Conservation (phyloP, 768 basidiomycete genomes). For the Termitomyces titanicus region DNA sequence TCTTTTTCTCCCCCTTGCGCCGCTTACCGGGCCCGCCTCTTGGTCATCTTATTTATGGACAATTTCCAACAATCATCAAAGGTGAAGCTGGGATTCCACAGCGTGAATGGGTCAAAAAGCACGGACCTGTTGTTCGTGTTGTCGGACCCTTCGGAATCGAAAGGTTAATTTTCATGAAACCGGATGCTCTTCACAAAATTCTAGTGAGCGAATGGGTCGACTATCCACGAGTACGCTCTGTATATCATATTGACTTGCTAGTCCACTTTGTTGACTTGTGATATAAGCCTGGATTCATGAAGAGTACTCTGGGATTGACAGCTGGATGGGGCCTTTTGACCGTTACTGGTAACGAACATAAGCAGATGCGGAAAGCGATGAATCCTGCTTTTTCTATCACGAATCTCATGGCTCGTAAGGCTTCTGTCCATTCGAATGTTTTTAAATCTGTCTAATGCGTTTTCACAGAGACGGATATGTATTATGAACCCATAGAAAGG, state of each 20-base stretch:
- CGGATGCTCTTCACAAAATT: constrained; percentile 43
- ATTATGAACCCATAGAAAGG: constrained; percentile 44
- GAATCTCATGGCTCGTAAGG: constrained; percentile 35
- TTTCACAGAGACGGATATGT: constrained; percentile 39
- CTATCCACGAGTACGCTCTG: constrained; percentile 35
- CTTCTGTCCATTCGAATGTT: not conserved
- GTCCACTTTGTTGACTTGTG: not conserved
- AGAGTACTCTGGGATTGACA: constrained; percentile 36
- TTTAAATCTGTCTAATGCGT: not conserved
- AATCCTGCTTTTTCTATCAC: constrained; percentile 49
- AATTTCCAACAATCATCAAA: constrained; percentile 33
- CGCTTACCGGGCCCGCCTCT: constrained; percentile 34
- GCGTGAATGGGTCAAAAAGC: constrained; percentile 42
- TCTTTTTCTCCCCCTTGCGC: constrained; percentile 34
- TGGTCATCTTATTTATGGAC: constrained; percentile 31
- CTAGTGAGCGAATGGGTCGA: constrained; percentile 42
- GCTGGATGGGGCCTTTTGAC: constrained; percentile 46
- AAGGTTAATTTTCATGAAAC: constrained; percentile 38
- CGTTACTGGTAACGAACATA: constrained; percentile 46
- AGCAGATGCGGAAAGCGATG: constrained; percentile 47
- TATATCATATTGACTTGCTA: not conserved
- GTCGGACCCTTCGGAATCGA: constrained; percentile 45
- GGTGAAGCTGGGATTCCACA: constrained; percentile 41
- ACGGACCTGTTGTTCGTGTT: constrained; percentile 40
- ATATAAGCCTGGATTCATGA: constrained; percentile 38